Evolutionary conservation across 1,139 yeast species (phyloP), one percentile per base, ranked within the genome.

Genomic region (Scheffersomyces segobiensis): DNA sequence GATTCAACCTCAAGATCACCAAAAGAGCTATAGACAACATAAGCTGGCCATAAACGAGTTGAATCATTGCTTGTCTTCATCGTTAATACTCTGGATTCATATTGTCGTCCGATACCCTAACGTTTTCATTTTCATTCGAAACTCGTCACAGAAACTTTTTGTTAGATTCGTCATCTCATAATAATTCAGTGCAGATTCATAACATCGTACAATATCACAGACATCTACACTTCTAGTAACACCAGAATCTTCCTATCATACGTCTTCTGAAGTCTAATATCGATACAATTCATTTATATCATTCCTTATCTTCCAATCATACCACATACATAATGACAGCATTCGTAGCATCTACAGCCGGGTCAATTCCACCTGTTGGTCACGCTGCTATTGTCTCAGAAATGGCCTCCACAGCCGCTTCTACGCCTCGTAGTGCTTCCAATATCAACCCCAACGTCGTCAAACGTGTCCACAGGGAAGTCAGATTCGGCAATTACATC

Each of bases 401-500:
- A 10, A 32, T 32, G 42, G 8, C 42, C 42, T 26, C 46, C 46
- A 24, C 46, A 51, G 53, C 47, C 8, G 46, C 46, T 47, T 50
- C 50, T 21, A 52, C 53, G 7, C 32, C 55, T 21, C n/a, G 39
- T 14, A 24, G 50, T 39, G 39, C 53, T 2, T 42, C 42, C 14
- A 39, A 48, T 21, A 22, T 20, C 46, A 18, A 48, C 32, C 52
- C 62, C 42, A 50, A 52, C 50, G 55, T 56, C 18, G 58, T 59
- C 51, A 73, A 71, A 60, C 63, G 77, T 49, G 67, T 76, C 5
- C 87, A 84, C 59, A 73, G 87, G 55, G 88, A 85, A 66, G 87
- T 85, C 60, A 80, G 93, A 52, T 93, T 95, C 70, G 98, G 98
- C 47, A 87, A 91, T 48, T 95, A 93, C 69, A 85, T 91, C 47